Evolutionary conservation across 306 rosid genomes (phyloP), one percentile per base, ranked within the genome.

Genomic region (Castanopsis chinensis): DNA sequence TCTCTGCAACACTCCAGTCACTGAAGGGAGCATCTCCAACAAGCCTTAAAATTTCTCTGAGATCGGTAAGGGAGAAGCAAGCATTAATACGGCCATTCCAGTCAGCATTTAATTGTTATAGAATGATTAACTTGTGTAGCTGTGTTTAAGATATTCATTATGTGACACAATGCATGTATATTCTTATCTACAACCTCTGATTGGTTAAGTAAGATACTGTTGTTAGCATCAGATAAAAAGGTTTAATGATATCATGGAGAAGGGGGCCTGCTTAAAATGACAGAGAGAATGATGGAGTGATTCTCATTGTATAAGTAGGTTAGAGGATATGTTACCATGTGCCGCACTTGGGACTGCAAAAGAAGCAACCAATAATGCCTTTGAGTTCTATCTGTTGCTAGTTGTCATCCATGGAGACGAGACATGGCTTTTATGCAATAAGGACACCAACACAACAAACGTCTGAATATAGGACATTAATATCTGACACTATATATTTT

Each of bases 11-110:
- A 76, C 84, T 94, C 82, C 90, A 84, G 76, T 82, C 94, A 74
- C 76, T 94, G 63, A 90, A 84, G 86, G 88, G 82, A 80, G 92
- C 97, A 85, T 94, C 98, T 55, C 98, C 98, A 14, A 92, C 86
- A 72, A 92, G 96, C 80, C 93, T 92, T 79, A 94, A 94, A 91
- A 83, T 94, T 69, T 89, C 92, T 58, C 85, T 94, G 68, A 89
- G 92, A 94, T 87, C 91, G 87, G 99, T 95, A 88, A 2, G 84
- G 61, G 43, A 32, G 19, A 69, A 63, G 71, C 33, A 76, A 27
- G 78, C 61, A 71, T 32, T 75, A 43, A 20, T 43, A 25, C 52
- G 56, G 76, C 5, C 37, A n/a, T 56, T 78, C 76, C 51, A 79
- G 61, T 67, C 37, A 64, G 41, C 12, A 17, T n/a, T 30, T 28